Base-by-base conservation (phyloP, 202 grass and related monocot species). In the Musa balbisiana region DNA sequence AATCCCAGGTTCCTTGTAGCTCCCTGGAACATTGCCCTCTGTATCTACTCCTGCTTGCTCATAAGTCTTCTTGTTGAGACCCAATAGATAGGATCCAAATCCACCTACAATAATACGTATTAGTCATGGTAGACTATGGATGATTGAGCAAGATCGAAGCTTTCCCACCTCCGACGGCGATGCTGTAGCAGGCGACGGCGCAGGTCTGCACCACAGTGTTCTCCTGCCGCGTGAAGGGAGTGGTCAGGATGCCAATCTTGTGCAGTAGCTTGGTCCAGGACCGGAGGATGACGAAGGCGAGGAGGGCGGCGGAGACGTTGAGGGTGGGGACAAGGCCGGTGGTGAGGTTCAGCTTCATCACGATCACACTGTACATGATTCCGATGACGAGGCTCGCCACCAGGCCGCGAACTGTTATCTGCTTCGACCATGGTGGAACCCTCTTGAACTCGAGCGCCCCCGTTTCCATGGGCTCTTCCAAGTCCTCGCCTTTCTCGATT, bases 181-280 rank as follows among this genome's bases (percentile, higher is more conserved):
- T 93, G 79, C 94, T 92, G 87, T 98, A 98, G 85, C 94, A 98
- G 1, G 94, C 91, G 51, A 98, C 90, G 71, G 86, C 86, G 64
- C 93, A 97, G 80, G 92, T 96, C 89, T 96, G 92, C 26, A 96
- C 92, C 62, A 96, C 79, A 27, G 92, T 96, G 82, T 96, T 96
- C 80, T 96, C 92, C 84, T 96, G 92, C 20, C 89, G 84, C 15
- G 92, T 91, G 78, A 96, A 92, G 2, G 94, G 90, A 52, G 73
- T 78, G 49, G 85, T 10, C 23, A 81, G 76, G 49, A 91, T 2
- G 71, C 94, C 94, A 14, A 87, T 54, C 68, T 78, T 88, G 52
- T 70, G 54, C 71, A 91, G 82, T 67, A 83, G 69, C 81, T 82
- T 85, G 60, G 88, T 98, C 94, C 94, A 98, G 2, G 71, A 81